Percentiles rank a stretch among this genome's conserved stretches.
phyloP scores from a whole-genome alignment of 768 basidiomycete genomes.

The Boletus subparvulus region DNA sequence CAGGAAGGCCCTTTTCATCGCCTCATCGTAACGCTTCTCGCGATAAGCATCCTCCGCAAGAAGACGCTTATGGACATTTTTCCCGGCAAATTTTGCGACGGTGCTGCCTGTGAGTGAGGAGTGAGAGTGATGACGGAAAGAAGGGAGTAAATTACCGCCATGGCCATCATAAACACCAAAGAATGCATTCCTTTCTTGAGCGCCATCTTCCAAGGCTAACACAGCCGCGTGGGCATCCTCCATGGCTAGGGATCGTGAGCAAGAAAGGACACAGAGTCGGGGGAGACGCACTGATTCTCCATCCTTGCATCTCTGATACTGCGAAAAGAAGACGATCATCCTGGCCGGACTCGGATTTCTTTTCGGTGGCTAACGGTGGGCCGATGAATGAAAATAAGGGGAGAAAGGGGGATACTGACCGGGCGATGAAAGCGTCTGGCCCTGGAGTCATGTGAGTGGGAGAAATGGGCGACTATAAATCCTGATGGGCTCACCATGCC shows the following conservation, averaged over 20 bases:
- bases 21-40: conserved; percentile 65
- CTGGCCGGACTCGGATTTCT: conserved; percentile 70
- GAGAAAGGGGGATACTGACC: conserved; percentile 43
- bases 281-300: conserved; percentile 86
- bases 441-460: conserved; percentile 42
- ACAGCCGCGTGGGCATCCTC: conserved; percentile 89
- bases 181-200: conserved; percentile 62
- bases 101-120: conserved; percentile 55
- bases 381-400: conserved; percentile 13
- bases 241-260: conserved; percentile 65
- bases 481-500: conserved; percentile 27
- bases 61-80: conserved; percentile 78
- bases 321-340: conserved; percentile 73
- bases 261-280: neutral
- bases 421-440: conserved; percentile 84
- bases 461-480: conserved; percentile 1
- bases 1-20: conserved; percentile 86
- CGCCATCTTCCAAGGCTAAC: conserved; percentile 60
- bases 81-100: conserved; percentile 85
- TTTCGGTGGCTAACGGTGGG: conserved; percentile 64
- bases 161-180: conserved; percentile 99
- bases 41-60: conserved; percentile 70
- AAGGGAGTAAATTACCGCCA: conserved; percentile 61
- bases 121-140: neutral
- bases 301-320: conserved; percentile 98